Evolutionary conservation across 805 yeast genomes (phyloP).

Genomic region (Debaryomyces prosopidis): DNA sequence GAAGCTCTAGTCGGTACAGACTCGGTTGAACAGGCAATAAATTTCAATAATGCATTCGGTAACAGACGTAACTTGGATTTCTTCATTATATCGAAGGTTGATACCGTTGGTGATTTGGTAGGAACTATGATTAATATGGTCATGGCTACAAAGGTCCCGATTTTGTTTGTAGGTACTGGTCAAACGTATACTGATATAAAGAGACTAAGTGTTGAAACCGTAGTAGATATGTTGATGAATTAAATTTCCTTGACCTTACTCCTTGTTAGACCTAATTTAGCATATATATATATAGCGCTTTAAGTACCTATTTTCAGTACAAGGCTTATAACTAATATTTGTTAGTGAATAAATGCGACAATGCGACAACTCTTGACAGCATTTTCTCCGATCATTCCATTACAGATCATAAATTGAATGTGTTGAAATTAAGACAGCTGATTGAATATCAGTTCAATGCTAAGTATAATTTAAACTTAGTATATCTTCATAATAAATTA

Average conservation of each 20-base stretch:
- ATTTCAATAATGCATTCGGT: conserved; percentile 93
- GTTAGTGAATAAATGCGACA: not conserved
- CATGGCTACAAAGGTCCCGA: conserved; percentile 92
- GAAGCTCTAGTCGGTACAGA: conserved; percentile 98
- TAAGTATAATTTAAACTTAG: not conserved
- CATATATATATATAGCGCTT: not conserved
- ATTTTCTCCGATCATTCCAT: not conserved
- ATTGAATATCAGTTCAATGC: not conserved
- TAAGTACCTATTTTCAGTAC: not conserved
- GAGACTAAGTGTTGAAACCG: conserved; percentile 88
- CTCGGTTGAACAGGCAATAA: conserved; percentile 91
- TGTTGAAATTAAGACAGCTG: no score
- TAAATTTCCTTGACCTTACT: conserved; percentile 19
- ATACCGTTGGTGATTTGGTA: conserved; percentile 94
- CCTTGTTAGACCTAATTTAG: not conserved
- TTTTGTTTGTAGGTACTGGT: conserved; percentile 93
- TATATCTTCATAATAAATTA: not conserved
- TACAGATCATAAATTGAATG: no score
- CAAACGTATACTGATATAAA: conserved; percentile 95
- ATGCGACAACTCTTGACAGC: not conserved
- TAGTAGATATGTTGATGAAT: conserved; percentile 79
- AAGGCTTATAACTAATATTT: not conserved
- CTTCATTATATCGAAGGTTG: conserved; percentile 91
- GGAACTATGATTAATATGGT: conserved; percentile 98
- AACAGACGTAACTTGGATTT: conserved; percentile 78